Conservation (phyloP, 371 early-diverging fungal genomes). For the Apophysomyces trapeziformis region DNA sequence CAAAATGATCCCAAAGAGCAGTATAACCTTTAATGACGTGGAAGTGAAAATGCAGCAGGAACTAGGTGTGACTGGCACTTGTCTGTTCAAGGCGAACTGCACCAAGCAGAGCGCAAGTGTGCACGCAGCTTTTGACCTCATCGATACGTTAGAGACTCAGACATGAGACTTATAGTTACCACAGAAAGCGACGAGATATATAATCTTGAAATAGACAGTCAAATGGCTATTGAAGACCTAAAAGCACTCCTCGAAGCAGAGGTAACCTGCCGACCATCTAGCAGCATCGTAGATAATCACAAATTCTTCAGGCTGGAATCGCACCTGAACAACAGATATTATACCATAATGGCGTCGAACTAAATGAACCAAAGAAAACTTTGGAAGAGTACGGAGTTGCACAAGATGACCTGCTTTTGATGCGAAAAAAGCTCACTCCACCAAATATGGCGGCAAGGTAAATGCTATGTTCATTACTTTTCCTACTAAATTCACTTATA, state of each 20-base stretch:
- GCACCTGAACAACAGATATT: conserved; percentile 55
- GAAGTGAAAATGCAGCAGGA: too few species aligned
- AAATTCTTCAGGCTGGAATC: conserved; percentile 53
- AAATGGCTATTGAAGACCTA: conserved; percentile 84
- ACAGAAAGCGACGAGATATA: conserved; percentile 68
- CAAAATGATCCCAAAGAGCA: too few species aligned
- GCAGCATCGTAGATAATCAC: not conserved
- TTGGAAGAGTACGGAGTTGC: conserved; percentile 68
- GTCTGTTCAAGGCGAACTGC: too few species aligned
- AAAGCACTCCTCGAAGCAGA: conserved; percentile 85
- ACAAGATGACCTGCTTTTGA: conserved; percentile 78
- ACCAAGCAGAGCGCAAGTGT: too few species aligned
- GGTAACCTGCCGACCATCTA: conserved; percentile 41
- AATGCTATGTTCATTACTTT: not conserved
- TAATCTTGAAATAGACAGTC: conserved; percentile 76
- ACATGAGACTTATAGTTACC: conserved; percentile 69
- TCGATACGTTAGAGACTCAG: not conserved
- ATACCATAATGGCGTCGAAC: conserved; percentile 62
- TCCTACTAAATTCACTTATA: not conserved
- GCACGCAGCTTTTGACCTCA: not conserved
- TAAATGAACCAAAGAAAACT: conserved; percentile 66
- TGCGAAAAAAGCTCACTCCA: conserved; percentile 39
- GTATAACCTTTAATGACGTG: too few species aligned
- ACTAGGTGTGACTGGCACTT: too few species aligned
- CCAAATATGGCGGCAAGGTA: conserved; percentile 18